Evolutionary conservation across 2,329 filamentous ascomycete genomes (phyloP), one percentile per base, ranked within the genome.

Genomic region (Scedosporium boydii): DNA sequence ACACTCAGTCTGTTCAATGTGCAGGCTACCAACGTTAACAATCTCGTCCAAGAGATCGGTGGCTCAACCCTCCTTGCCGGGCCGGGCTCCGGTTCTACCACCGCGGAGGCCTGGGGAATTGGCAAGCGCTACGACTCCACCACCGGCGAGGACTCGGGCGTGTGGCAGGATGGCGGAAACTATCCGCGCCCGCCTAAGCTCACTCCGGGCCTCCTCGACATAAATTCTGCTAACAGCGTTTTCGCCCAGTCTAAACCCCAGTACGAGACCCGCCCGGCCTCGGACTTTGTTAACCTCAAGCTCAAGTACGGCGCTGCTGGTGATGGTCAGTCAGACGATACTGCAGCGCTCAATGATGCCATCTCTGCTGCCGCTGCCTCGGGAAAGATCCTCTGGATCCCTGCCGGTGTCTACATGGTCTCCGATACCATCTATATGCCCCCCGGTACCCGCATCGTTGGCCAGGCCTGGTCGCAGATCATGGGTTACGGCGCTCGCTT

Each of bases 321-420:
- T 67, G 88, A 93, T 66, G 89, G 88, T 27, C 70, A 73, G 0
- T 85, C 87, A 0, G 89, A 93, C 65, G 89, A 92, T 69, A 72
- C 71, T 0, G 64, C 58, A 10, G 69, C 66, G 1, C 63, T 76
- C 7, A 72, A 71, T 34, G 21, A 62, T 6, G 63, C 74, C 34
- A 73, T 77, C 64, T 57, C 64, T 29, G 63, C 66, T 7, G 69
- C 70, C 2, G 68, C 70, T 3, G 61, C 75, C 68, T 65, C 71
- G 16, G 57, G 61, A 56, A 38, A 61, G 4, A 55, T 82, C 61
- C 73, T 78, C 6, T 82, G 74, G 65, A 72, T 82, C 62, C 78
- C 78, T n/a, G 72, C 73, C 55, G 76, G 77, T 18, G 72, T 77
- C 16, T 83, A 83, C 63, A 67, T 75, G 3, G 70, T 84, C 27